Base-by-base conservation (phyloP, 345 rosid genomes). In the Rubroshorea leprosula region DNA sequence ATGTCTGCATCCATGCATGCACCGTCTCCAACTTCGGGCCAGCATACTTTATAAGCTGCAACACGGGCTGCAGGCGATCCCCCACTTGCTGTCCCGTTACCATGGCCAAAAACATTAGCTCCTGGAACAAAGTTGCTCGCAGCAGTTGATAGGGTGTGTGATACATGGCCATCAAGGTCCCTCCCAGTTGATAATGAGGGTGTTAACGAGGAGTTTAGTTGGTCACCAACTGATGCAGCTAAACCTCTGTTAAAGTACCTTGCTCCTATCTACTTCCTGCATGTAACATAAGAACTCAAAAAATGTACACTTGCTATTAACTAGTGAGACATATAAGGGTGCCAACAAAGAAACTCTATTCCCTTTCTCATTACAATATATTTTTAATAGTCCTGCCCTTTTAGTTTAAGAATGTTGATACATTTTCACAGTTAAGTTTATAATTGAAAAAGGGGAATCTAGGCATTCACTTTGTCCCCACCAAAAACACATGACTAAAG, bases 201-300 rank as follows among this genome's bases (percentile, higher is more conserved):
- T n/a, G n/a, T n/a, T n/a, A n/a, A 70, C 4, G 78, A 20, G 11
- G 76, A 54, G 20, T 76, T 76, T 27, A 71, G 54, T 5, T n/a
- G n/a, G n/a, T n/a, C n/a, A n/a, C 35, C 26, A 11, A 79, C 80
- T 6, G 23, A 17, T 29, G 3, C 27, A 1, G 79, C 68, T 39
- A 21, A 75, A 4, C 94, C 94, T 73, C 74, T 78, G 80, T 76
- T 81, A 38, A 83, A 86, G 75, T 68, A 81, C 68, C 72, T 83
- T 51, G 75, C 81, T 26, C 89, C 93, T 6, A 86, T 86, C 56
- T 83, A 69, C 61, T 86, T 86, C 75, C 87, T 83, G 67, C 62
- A n/a, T n/a, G n/a, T n/a, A n/a, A n/a, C n/a, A n/a, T n/a, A n/a
- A n/a, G n/a, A n/a, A n/a, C n/a, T n/a, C n/a, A n/a, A n/a, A n/a